Evolutionary conservation across 2,329 filamentous ascomycete genomes (phyloP).

Genomic region (Cladosporium sp.): DNA sequence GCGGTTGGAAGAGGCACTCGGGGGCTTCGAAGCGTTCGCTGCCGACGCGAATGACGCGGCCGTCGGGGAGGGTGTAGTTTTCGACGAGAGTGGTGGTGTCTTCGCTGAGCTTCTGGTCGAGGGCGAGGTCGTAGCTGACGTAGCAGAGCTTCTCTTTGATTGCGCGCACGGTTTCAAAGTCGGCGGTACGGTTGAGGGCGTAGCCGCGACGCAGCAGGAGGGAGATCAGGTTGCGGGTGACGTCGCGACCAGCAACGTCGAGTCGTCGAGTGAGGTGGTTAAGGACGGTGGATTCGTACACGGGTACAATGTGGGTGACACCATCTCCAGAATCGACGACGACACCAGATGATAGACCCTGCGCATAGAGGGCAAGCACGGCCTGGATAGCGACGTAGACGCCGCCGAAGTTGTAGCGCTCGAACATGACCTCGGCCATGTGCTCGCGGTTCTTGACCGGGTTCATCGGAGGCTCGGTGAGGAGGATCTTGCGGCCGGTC

Average conservation of each 20-base stretch:
- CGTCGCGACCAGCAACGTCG: slow-evolving; percentile 93
- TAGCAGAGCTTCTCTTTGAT: slow-evolving; percentile 99
- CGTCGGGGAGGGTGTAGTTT: slow-evolving; percentile 95
- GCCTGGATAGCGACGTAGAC: slow-evolving; percentile 98
- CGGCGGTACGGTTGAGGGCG: slow-evolving; percentile 94
- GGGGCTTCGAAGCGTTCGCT: slow-evolving; percentile 97
- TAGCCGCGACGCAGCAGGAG: slow-evolving; percentile 92
- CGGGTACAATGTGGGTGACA: slow-evolving; percentile 97
- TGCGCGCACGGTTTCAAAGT: slow-evolving; percentile 97
- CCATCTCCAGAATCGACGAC: slow-evolving; percentile 98
- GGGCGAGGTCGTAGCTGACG: slow-evolving; percentile 94
- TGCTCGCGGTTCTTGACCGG: slow-evolving; percentile 94
- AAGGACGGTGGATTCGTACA: slow-evolving; percentile 96
- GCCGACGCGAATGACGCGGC: slow-evolving; percentile 91
- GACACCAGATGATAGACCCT: slow-evolving; percentile 83
- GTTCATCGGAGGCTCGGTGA: slow-evolving; percentile 98
- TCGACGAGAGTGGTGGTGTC: slow-evolving; percentile 97
- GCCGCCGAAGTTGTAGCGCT: slow-evolving; percentile 91
- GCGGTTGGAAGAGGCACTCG: slow-evolving; percentile 97
- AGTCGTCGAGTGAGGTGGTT: slow-evolving; percentile 94
- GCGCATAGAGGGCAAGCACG: slow-evolving; percentile 91
- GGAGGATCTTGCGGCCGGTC: slow-evolving; percentile 89
- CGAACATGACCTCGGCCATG: slow-evolving; percentile 99
- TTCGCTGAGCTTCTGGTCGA: slow-evolving; percentile 94
- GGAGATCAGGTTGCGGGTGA: slow-evolving; percentile 97